Percentiles rank a stretch among this genome's conserved stretches.
These are phyloP conservation scores for Crithidia brevicula DNA, from an alignment of 208 protist genomes.

Conservation along the genomic window DNA sequence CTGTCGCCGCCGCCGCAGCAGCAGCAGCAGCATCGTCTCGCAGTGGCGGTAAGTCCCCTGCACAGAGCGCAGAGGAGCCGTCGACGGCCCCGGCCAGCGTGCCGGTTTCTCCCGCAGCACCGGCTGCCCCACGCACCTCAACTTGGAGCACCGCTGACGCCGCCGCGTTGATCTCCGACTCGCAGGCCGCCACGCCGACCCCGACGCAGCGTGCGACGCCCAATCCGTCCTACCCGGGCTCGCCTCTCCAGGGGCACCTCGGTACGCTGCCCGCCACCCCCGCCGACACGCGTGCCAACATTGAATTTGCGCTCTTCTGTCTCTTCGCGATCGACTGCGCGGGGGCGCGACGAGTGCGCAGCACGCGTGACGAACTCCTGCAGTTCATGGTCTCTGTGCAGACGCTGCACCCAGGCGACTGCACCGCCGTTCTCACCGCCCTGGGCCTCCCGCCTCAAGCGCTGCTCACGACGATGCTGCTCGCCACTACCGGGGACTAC, in stretches of 20 bases:
- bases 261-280: background rate
- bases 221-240: constrained; percentile 2
- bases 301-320: constrained; percentile 29
- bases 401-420: constrained; percentile 6
- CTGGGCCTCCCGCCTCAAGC: constrained; percentile 10
- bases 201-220: background rate
- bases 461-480: constrained; percentile 23
- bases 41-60: background rate
- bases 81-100: no score
- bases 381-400: constrained; percentile 7
- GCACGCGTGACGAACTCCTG: constrained; percentile 10
- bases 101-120: background rate
- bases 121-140: background rate
- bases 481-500: constrained; percentile 18
- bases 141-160: background rate
- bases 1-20: background rate
- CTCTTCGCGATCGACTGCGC: constrained; percentile 22
- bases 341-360: constrained; percentile 12
- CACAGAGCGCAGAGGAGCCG: background rate
- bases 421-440: background rate
- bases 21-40: background rate
- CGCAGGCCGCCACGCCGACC: background rate
- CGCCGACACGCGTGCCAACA: constrained; percentile 2
- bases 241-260: background rate
- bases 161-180: background rate